Conservation (phyloP, 129 eudicot species). For the Flaveria bidentis region DNA sequence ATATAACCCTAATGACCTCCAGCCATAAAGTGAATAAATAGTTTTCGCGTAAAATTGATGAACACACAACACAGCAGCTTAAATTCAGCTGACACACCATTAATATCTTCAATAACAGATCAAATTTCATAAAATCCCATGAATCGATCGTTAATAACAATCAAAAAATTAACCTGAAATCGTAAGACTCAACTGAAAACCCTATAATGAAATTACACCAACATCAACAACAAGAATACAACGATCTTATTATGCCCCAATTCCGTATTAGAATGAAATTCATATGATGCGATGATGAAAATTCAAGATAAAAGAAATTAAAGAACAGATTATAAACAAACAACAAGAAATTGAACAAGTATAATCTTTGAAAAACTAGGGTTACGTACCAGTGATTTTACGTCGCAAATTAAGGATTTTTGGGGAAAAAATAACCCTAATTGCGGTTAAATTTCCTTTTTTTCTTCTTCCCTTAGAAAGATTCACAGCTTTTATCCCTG, state of each 20-base stretch:
- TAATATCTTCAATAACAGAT: too few relatives aligned
- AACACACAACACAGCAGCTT: background rate
- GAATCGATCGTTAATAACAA: too few relatives aligned
- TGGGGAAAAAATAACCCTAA: conserved; percentile 11
- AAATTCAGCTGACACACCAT: conserved; percentile 21
- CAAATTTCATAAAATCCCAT: too few relatives aligned
- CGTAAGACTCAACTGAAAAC: conserved; percentile 25
- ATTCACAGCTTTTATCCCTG: conserved; percentile 16
- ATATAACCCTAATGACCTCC: conserved; percentile 17
- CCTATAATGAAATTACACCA: background rate
- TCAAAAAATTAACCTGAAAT: too few relatives aligned
- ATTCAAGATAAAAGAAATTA: conserved; percentile 1
- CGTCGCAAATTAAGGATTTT: conserved; percentile 9
- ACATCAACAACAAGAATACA: conserved; percentile 18
- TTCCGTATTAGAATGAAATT: conserved; percentile 5
- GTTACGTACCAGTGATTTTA: conserved; percentile 29
- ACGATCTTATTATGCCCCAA: conserved; percentile 9
- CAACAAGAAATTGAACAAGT: background rate
- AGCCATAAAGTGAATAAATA: background rate
- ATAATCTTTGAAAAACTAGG: conserved; percentile 10
- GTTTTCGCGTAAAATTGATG: too few relatives aligned
- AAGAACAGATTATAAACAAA: conserved; percentile 7
- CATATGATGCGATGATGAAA: conserved; percentile 17
- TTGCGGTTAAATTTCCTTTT: conserved; percentile 13
- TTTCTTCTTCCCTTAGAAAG: conserved; percentile 12